phyloP scores from a whole-genome alignment of 129 eudicot species.

The Ambrosia trifida region DNA sequence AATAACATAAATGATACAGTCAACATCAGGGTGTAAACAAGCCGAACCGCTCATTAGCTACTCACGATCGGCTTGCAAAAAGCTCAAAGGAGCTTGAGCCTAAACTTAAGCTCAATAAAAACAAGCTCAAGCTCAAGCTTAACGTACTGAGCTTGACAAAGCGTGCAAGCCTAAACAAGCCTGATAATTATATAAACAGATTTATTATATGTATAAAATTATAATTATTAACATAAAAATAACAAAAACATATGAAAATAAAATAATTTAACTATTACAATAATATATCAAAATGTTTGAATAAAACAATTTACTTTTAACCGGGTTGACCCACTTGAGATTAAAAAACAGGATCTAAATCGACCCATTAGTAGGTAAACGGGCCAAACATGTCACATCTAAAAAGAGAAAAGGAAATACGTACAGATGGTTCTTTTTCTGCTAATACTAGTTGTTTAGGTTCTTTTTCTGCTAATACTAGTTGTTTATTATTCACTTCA shows the following conservation, averaged over 20 bases:
- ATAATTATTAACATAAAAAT: too few relatives aligned
- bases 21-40: background rate
- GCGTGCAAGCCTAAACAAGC: too few relatives aligned
- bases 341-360: background rate
- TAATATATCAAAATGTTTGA: background rate
- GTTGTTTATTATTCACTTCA: conserved; percentile 26
- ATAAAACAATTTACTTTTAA: background rate
- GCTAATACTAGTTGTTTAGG: conserved; percentile 6
- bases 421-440: conserved; percentile 24
- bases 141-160: too few relatives aligned
- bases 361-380: background rate
- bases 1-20: background rate
- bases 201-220: too few relatives aligned
- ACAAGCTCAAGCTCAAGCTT: too few relatives aligned
- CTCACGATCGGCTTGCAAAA: too few relatives aligned
- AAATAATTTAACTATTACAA: background rate
- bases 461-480: conserved; percentile 3
- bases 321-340: background rate
- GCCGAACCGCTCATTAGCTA: too few relatives aligned
- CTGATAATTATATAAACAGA: too few relatives aligned
- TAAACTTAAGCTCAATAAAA: too few relatives aligned
- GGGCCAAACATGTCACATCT: background rate
- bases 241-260: too few relatives aligned
- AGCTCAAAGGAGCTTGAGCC: too few relatives aligned
- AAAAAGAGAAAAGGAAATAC: conserved; percentile 16